Base-by-base conservation (phyloP, 345 rosid species). In the Gossypium longicalyx region DNA sequence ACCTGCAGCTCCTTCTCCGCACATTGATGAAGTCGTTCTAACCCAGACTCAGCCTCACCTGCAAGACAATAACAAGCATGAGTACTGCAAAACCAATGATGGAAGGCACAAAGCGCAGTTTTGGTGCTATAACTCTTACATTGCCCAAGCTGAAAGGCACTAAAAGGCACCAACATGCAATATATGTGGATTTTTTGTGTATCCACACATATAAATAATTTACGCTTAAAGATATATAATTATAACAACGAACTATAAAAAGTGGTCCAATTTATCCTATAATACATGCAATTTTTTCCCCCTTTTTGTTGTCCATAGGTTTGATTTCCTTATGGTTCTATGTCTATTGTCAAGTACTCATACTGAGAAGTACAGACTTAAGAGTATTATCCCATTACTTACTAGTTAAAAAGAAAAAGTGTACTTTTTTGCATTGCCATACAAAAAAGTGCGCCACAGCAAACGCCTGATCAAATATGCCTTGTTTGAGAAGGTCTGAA, bases 31-130 rank as follows among this genome's bases (percentile, higher is more conserved):
- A 91, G 97, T 15, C 97, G 84, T 74, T 91, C 97, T 81, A 91
- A 86, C 22, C 97, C 94, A 22, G 97, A 86, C 84, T 92, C 94
- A 12, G 97, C 97, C 77, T 92, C 94, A 15, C 97, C 97, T 92
- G 82, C 54, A 82, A 17, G 45, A 23, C 29, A 76, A 13, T 10
- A 61, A 44, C 59, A 45, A 54, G 23, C 29, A 16, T 71, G 68
- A 73, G 59, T 17, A 23, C 8, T 3, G 63, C 63, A 59, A 45
- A 59, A 57, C 61, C 27, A 22, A 22, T 10, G 13, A 9, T 57
- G 61, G 19, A 57, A 25, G 61, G 61, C 27, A 22, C 61, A 20
- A 57, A 25, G 12, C 12, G 61, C 12, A 22, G 13, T 20, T 57
- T 57, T 9, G 61, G 61, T 53, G 25, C 12, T 22, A 57, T 57